A percentile compares a stretch with the other conserved stretches of the same genome.
phyloP scores from a whole-genome alignment of 2,329 filamentous ascomycete genomes.

The Aureobasidium lini region DNA sequence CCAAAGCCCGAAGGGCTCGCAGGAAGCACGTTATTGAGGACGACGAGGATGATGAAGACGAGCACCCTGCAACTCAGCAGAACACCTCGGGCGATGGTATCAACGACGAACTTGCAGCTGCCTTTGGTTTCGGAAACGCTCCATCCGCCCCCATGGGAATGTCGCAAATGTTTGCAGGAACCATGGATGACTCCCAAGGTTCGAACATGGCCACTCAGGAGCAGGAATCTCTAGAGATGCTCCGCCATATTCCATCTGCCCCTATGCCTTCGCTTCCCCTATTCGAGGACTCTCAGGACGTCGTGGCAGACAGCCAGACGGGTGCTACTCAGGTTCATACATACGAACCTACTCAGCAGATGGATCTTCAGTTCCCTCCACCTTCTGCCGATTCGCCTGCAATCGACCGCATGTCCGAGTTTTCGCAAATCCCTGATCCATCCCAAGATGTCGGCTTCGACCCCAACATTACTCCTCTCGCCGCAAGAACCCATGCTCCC shows the following conservation, averaged over 20 bases:
- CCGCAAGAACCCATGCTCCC: conserved; percentile 47
- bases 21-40: conserved; percentile 27
- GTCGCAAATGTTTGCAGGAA: conserved; percentile 86
- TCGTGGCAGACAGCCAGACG: conserved; percentile 18
- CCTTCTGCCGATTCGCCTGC: conserved; percentile 19
- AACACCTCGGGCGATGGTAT: conserved; percentile 25
- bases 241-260: conserved; percentile 27
- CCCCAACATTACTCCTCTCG: conserved; percentile 47
- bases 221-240: conserved; percentile 38
- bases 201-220: conserved; percentile 23
- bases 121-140: conserved; percentile 31
- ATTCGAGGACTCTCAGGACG: conserved; percentile 30
- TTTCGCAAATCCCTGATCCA: conserved; percentile 63
- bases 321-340: conserved; percentile 15
- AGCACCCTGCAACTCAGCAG: not conserved
- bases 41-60: conserved; percentile 26
- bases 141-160: conserved; percentile 53
- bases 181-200: conserved; percentile 55
- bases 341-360: conserved; percentile 23
- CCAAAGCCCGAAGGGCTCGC: conserved; percentile 20
- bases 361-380: conserved; percentile 31
- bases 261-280: conserved; percentile 24
- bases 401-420: conserved; percentile 45
- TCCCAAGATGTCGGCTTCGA: conserved; percentile 78
- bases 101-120: conserved; percentile 23